Conservation (phyloP, 2,329 filamentous ascomycete species). For the Pseudogymnoascus sp. region DNA sequence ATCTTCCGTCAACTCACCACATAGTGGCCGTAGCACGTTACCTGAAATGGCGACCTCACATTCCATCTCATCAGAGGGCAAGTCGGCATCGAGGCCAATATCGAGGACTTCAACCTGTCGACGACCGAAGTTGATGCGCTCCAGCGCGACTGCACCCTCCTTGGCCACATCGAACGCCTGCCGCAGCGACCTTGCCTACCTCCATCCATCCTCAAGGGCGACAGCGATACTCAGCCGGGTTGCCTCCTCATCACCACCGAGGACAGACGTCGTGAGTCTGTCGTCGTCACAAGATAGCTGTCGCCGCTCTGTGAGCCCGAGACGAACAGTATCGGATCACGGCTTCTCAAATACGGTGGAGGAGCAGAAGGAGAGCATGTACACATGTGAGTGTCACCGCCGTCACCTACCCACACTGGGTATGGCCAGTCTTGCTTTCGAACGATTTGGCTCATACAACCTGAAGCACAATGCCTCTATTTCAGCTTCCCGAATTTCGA, state of each 20-base stretch:
- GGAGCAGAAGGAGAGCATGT: conserved; percentile 7
- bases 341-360: conserved; percentile 5
- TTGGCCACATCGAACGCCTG: conserved; percentile 50
- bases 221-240: conserved; percentile 49
- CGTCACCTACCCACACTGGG: not conserved
- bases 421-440: not conserved
- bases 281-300: not conserved
- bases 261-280: conserved; percentile 23
- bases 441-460: not conserved
- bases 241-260: conserved; percentile 41
- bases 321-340: not conserved
- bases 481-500: conserved; percentile 71
- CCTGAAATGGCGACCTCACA: conserved; percentile 5
- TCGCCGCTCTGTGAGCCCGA: not conserved
- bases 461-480: conserved; percentile 37
- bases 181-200: conserved; percentile 42
- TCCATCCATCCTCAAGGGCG: conserved; percentile 43
- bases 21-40: not conserved
- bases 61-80: conserved; percentile 14
- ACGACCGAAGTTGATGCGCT: conserved; percentile 47
- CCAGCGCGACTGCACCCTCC: conserved; percentile 50
- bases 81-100: conserved; percentile 33
- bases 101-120: conserved; percentile 35
- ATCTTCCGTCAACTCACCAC: not conserved
- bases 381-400: not conserved